Evolutionary conservation across 306 rosid genomes (phyloP), one percentile per base, ranked within the genome.

Genomic region (Luffa aegyptiaca): DNA sequence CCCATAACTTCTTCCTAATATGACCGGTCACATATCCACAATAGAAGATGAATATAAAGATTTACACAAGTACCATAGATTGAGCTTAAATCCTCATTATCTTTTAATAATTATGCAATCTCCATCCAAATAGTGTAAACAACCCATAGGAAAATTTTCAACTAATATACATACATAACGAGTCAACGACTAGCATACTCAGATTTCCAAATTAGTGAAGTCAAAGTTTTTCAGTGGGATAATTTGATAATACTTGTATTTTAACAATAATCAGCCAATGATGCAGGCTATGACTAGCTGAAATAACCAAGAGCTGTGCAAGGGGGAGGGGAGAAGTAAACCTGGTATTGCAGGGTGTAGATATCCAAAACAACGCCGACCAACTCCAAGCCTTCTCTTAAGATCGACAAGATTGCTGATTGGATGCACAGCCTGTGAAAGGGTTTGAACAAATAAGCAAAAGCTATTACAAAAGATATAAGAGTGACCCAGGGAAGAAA

Each of bases 361-460:
- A 82, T 94, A 94, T 81, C 97, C 98, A 62, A 94, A 94, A 84
- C 98, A 94, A 48, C 97, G 94, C 45, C 97, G 97, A 64, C 98
- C 93, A 77, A 91, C 86, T 84, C 98, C 98, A 58, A 94, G 91
- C 89, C 97, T 94, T 88, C 98, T 94, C 90, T 94, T 94, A 62
- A 94, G 98, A 88, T 94, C 98, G 75, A 94, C 83, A 81, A 94
- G 97, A 86, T 91, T 94, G 86, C 97, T 94, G 84, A 94, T 94
- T 76, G 98, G 98, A 77, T 94, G 98, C 86, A 94, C 97, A 58
- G 97, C 98, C 98, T 94, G 83, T 83, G 80, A 58, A 87, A 85
- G 77, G 55, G 8, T 44, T 37, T 11, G 79, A 63, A 81, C 55
- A 69, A 79, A 17, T 65, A 58, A 66, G 78, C 86, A 65, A 44